Base-by-base conservation (phyloP, 2,329 filamentous ascomycete genomes). In the Leptographium flavum region DNA sequence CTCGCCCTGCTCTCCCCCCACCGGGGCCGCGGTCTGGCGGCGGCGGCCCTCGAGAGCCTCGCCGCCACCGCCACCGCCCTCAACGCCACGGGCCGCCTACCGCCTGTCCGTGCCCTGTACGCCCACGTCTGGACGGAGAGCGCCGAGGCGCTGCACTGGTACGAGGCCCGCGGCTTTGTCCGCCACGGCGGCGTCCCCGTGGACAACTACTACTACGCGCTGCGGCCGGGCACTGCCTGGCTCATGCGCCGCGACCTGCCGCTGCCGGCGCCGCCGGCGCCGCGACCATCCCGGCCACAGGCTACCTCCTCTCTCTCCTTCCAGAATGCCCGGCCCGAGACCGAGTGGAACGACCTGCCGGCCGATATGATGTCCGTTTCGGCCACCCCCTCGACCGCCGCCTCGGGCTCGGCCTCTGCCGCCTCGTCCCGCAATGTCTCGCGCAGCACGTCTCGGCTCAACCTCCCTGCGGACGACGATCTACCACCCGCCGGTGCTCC, bases 101-200 rank as follows among this genome's bases (percentile, higher is more conserved):
- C 43, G 28, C 43, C 47, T 40, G 65, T 69, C 30, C 53, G 52
- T 31, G 54, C 65, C 37, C 63, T 79, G 15, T 81, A 76, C 51
- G 79, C 79, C 5, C 79, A 83, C 57, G 79, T 82, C 15, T 83
- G 79, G 79, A 78, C 77, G 11, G 69, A 76, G 48, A 81, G 81
- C 56, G 67, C 71, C 3, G 77, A 81, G 19, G 79, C 70, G 0
- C 59, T 81, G 49, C 64, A 64, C 47, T 83, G 79, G 78, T 83
- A 83, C 60, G 55, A 63, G 28, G 64, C 66, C 22, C 67, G 74
- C 10, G 74, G 76, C 3, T 83, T 83, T 56, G 54, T 56, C 47
- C 63, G 65, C 42, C 64, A 69, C 41, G 66, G 63, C 14, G 54
- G 52, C 13, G 57, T 65, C 31, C 63, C 67, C n/a, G 57, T 79